Evolutionary conservation across 1,139 yeast genomes (phyloP), one percentile per base, ranked within the genome.

Genomic region (Geotrichum armillariae): DNA sequence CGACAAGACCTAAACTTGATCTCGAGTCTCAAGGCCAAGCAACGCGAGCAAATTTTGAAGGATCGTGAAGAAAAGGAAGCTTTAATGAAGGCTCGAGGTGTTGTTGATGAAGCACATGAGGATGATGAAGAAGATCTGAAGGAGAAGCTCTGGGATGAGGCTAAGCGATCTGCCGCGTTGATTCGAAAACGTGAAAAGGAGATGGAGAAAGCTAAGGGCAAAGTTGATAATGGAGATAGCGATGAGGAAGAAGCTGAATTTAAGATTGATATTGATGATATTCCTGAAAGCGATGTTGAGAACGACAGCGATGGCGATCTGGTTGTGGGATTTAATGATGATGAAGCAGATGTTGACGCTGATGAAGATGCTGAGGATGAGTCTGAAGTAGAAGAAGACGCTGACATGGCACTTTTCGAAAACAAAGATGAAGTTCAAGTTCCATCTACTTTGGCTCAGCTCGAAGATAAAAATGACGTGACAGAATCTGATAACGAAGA

Each of bases 81-180:
- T n/a, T 31, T 31, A 9, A 31, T 31, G 34, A 31, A 31, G 12
- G 34, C 34, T 31, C 34, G 34, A 11, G 16, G 16, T 11, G 6
- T 31, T 5, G 33, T 56, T 29, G 55, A 60, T 17, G 56, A 56
- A 21, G 65, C 60, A 23, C 68, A 68, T 46, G 58, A 53, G 34
- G 58, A 56, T 27, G 59, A 64, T 47, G 69, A 66, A 38, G 63
- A 62, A 12, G 64, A 64, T 39, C 64, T 69, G 33, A 72, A 75
- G 2, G 80, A 75, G 53, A 66, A 70, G n/a, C 69, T 84, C 41
- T 70, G 84, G 56, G 89, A 84, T 57, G 74, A 79, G 52, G 91
- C 85, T 61, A 58, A 65, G 31, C 56, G 62, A 12, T 55, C 58
- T 32, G 72, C 68, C 6, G 69, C 60, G 38, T 62, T 60, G 31